Evolutionary conservation across 2,329 filamentous ascomycete genomes (phyloP).

Genomic region (Exophiala spinifera): DNA sequence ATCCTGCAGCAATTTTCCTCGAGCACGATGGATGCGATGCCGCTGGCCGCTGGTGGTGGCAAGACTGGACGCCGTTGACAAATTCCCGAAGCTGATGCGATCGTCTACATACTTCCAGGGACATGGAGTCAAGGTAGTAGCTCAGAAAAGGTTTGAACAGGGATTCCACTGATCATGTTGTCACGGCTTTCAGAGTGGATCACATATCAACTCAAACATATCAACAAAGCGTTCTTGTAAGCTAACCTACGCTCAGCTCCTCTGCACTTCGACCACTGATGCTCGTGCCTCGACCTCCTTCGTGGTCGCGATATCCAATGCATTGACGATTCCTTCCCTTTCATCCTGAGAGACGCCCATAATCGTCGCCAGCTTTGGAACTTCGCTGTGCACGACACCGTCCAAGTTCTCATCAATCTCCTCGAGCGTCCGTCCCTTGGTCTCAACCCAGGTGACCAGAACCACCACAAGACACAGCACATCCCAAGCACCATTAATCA

Average conservation of each 20-base stretch:
- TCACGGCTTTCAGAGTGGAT: neutral
- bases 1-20: neutral
- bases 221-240: no score
- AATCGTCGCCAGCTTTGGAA: slow-evolving; percentile 9
- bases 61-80: slow-evolving; percentile 5
- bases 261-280: slow-evolving; percentile 5
- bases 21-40: slow-evolving; percentile 4
- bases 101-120: neutral
- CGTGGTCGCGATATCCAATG: slow-evolving; percentile 6
- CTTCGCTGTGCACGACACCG: slow-evolving; percentile 15
- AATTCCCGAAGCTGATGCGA: no score
- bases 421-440: slow-evolving; percentile 27
- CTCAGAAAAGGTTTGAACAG: neutral
- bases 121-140: neutral
- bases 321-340: slow-evolving; percentile 20
- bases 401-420: slow-evolving; percentile 31
- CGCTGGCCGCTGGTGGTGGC: slow-evolving; percentile 15
- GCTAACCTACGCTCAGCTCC: neutral
- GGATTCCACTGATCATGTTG: neutral
- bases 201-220: neutral
- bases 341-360: slow-evolving; percentile 21
- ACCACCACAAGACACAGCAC: slow-evolving; percentile 37
- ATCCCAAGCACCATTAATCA: slow-evolving; percentile 48
- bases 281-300: slow-evolving; percentile 8
- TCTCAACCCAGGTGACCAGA: slow-evolving; percentile 23